Evolutionary conservation across 2,329 filamentous ascomycete species (phyloP), one percentile per base, ranked within the genome.

Genomic region (Macrophomina tecta): DNA sequence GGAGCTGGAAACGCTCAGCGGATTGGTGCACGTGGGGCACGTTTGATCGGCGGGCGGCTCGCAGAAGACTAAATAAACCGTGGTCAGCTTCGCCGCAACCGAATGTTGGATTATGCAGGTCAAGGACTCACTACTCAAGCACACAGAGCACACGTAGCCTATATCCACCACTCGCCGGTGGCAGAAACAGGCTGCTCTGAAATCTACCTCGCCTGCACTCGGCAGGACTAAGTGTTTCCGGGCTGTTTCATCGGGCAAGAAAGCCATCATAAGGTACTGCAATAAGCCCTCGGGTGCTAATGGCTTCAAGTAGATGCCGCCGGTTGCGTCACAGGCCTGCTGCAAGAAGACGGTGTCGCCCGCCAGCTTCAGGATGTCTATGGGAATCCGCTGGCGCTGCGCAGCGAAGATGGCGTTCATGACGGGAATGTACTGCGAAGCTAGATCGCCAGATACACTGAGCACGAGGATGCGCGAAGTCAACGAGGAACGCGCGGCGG

Each of bases 331-430:
- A 45, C 87, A 88, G 34, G 95, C 95, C 80, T 99, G 95, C 76
- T 99, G 94, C 58, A 99, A 84, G 78, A 99, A 96, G 11, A 97
- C 94, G 0, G 94, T 92, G 72, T 93, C 88, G 28, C 92, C 93
- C 49, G 90, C 89, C 12, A 99, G 84, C 71, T 96, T 91, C 68
- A 97, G 86, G 40, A 97, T 94, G 78, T 99, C 95, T 73, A 99
- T 93, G 30, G 94, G 92, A 70, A 99, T 93, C 72, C 88, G 88
- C 65, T 93, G 86, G 70, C 94, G 90, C 74, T 97, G 92, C 68
- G 94, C 95, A 2, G 95, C 95, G 79, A 99, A 99, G 69, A 98
- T 97, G 73, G 91, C 88, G 81, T 99, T 99, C 95, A 99, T 99
- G 72, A 97, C 95, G 0, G 94, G 91, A 66, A 99, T 99, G 82